A percentile compares a stretch with the other conserved stretches of the same genome.
phyloP scores from a whole-genome alignment of 805 yeast species.

The Lipomyces kockii region DNA sequence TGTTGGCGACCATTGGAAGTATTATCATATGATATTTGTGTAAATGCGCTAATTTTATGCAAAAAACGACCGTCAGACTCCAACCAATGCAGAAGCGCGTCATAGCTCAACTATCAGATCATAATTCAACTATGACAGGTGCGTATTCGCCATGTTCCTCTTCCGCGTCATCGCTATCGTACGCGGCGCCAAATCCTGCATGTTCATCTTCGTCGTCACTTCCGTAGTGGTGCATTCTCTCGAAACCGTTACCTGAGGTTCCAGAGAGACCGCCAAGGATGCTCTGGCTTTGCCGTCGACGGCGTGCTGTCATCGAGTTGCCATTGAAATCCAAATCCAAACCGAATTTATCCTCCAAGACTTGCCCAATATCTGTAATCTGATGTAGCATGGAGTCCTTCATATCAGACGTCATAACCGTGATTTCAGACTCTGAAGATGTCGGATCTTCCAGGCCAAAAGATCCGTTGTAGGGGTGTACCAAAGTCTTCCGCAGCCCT shows the following conservation, averaged over 20 bases:
- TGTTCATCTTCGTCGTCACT: slow-evolving; percentile 25
- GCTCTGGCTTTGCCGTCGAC: slow-evolving; percentile 9
- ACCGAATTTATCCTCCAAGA: slow-evolving; percentile 13
- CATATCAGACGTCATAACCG: neutral
- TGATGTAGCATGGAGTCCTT: slow-evolving; percentile 5
- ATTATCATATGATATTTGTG: neutral
- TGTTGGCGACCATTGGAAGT: neutral
- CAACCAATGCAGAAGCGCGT: neutral
- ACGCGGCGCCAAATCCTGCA: slow-evolving; percentile 3
- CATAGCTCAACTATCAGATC: neutral
- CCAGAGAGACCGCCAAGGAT: slow-evolving; percentile 15
- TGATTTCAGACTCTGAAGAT: neutral
- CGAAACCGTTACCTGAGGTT: slow-evolving; percentile 33
- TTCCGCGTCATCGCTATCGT: slow-evolving; percentile 34
- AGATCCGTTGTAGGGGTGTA: slow-evolving; percentile 4
- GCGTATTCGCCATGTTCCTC: slow-evolving; percentile 39
- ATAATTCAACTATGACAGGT: slow-evolving; percentile 37
- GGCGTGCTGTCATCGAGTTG: slow-evolving; percentile 12
- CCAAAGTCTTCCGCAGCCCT: slow-evolving; percentile 22
- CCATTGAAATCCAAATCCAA: neutral
- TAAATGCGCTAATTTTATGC: neutral
- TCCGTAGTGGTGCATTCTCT: slow-evolving; percentile 41
- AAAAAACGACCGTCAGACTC: neutral
- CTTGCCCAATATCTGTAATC: neutral
- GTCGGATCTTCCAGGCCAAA: neutral